Evolutionary conservation across 176 grass and related monocot species (phyloP).

Genomic region (Aechmea fasciata): DNA sequence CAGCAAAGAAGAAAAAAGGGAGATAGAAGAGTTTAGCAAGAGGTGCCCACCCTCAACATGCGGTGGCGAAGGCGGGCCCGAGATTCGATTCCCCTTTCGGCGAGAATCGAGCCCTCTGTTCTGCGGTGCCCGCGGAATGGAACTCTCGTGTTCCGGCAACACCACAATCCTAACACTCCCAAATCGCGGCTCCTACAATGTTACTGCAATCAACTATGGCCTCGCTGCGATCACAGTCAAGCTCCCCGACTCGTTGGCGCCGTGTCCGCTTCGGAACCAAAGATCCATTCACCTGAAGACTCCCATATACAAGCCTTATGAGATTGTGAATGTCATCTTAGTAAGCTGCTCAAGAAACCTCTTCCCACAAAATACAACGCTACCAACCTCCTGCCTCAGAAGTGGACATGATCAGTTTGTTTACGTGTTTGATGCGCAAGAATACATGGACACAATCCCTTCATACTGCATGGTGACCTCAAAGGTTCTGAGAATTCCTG

Average conservation of each 20-base stretch:
- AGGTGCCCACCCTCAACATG: conserved; percentile 20
- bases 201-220: conserved; percentile 26
- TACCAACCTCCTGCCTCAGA: background rate
- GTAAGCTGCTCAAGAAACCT: conserved; percentile 25
- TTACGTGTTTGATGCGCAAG: background rate
- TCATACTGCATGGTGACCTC: conserved; percentile 18
- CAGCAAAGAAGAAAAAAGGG: conserved; percentile 1
- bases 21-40: conserved; percentile 14
- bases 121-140: conserved; percentile 31
- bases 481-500: conserved; percentile 3
- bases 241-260: background rate
- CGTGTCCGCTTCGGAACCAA: conserved; percentile 30
- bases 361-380: background rate
- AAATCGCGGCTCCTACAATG: conserved; percentile 22
- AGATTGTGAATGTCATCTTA: background rate
- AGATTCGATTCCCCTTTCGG: conserved; percentile 33
- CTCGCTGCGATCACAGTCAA: background rate
- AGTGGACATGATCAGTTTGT: background rate
- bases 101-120: background rate
- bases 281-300: conserved; percentile 18
- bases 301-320: conserved; percentile 2
- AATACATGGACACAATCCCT: conserved; percentile 26
- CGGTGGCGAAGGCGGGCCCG: conserved; percentile 20
- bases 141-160: conserved; percentile 32
- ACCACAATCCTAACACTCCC: conserved; percentile 34